A percentile compares a stretch with the other conserved stretches of the same genome.
Evolutionary conservation across 2,329 filamentous ascomycete species (phyloP).

Genomic region (Cephalotrichum gorgonifer): DNA sequence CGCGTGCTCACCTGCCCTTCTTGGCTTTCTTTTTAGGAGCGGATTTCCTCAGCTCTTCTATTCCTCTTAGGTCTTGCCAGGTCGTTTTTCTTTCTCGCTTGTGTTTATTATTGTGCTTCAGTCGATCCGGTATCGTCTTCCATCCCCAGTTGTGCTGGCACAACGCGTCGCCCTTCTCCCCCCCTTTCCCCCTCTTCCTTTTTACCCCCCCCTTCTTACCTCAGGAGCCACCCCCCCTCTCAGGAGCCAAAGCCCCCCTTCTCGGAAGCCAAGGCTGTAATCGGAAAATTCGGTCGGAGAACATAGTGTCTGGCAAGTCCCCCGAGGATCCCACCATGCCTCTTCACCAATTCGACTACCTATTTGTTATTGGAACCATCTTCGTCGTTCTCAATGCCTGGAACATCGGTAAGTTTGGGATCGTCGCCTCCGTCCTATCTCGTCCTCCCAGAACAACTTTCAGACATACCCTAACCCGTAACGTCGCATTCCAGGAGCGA

Average conservation of each 20-base stretch:
- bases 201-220: no score
- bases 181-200: no score
- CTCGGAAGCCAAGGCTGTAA: not conserved
- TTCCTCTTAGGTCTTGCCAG: not conserved
- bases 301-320: not conserved
- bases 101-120: not conserved
- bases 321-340: slow-evolving; percentile 15
- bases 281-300: not conserved
- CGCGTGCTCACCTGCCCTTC: not conserved
- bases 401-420: slow-evolving; percentile 42
- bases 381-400: slow-evolving; percentile 58
- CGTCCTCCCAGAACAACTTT: slow-evolving; percentile 13
- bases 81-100: not conserved
- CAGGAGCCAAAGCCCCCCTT: no score
- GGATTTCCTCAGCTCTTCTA: not conserved
- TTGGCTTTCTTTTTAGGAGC: not conserved
- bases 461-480: not conserved
- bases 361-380: slow-evolving; percentile 53
- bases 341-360: slow-evolving; percentile 48
- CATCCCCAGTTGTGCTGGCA: not conserved
- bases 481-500: slow-evolving; percentile 23
- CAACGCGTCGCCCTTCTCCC: not conserved
- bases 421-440: not conserved
- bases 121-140: not conserved
- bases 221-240: no score